phyloP scores from a whole-genome alignment of 2,329 filamentous ascomycete species.

The Aureobasidium sp. region DNA sequence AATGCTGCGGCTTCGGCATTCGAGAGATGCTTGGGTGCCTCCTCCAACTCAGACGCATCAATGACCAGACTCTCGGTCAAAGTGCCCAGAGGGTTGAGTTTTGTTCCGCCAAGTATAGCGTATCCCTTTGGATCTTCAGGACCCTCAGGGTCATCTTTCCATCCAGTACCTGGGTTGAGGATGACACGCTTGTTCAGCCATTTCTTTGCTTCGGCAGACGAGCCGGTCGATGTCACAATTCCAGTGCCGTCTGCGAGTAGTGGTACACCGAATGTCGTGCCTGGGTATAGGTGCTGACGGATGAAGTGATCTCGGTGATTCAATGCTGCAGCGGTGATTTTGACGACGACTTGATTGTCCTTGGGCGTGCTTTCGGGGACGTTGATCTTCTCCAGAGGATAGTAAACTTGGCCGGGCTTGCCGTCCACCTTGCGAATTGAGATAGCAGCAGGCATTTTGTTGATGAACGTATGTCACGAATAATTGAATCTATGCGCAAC shows the following conservation, averaged over 20 bases:
- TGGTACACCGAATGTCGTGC: constrained; percentile 69
- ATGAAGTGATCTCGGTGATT: constrained; percentile 97
- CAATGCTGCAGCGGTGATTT: constrained; percentile 70
- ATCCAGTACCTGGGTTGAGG: constrained; percentile 69
- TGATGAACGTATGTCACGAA: background rate
- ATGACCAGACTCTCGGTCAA: constrained; percentile 67
- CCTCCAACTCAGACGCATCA: constrained; percentile 65
- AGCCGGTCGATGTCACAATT: constrained; percentile 58
- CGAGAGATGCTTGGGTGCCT: constrained; percentile 63
- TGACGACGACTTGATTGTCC: constrained; percentile 60
- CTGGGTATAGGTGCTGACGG: constrained; percentile 85
- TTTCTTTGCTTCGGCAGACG: constrained; percentile 43
- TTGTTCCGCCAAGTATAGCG: constrained; percentile 63
- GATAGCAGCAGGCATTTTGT: constrained; percentile 47
- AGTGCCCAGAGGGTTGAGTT: constrained; percentile 58
- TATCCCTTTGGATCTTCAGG: constrained; percentile 60
- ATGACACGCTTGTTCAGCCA: constrained; percentile 66
- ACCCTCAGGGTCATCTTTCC: constrained; percentile 62
- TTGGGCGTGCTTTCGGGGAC: constrained; percentile 56
- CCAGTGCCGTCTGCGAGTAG: constrained; percentile 80
- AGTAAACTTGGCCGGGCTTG: constrained; percentile 84
- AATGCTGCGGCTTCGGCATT: constrained; percentile 73
- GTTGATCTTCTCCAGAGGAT: constrained; percentile 52
- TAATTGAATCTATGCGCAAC: background rate
- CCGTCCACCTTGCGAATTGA: constrained; percentile 64